Base-by-base conservation (phyloP, 257 asterid species). In the Solanum medicagineum region DNA sequence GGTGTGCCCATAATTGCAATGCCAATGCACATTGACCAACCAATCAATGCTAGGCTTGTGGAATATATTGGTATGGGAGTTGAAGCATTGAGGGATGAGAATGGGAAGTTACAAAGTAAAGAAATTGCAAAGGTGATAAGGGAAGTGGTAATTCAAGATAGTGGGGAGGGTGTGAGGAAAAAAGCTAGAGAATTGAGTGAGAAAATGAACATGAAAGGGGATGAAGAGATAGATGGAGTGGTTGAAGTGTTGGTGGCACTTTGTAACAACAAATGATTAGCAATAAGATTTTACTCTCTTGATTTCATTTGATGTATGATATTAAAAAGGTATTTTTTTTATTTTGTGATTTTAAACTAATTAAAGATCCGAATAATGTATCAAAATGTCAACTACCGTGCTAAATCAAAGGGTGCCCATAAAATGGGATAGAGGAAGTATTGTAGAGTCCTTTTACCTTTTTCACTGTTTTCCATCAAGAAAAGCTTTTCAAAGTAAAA, bases 191-290 rank as follows among this genome's bases (percentile, higher is more conserved):
- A n/a, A 1, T 56, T 89, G 85, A 87, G 92, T 53, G 85, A 85
- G 87, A 87, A 82, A 42, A 86, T 90, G 14, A 87, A 51, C 29
- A 75, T 60, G 7, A 83, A 90, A 24, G 93, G 87, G 1, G 92
- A 90, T 47, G 85, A 89, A 29, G 94, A 90, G 81, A 88, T 89
- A 10, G 93, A 91, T 32, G 86, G 80, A 6, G 90, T 89, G 20
- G 92, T 87, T 8, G 32, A 84, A 32, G 89, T 87, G 84, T n/a
- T 91, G 22, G 70, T 85, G 24, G 85, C 85, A 81, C 84, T 88
- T 57, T 88, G 90, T 55, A 22, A 16, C 6, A 55, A 80, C 15
- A 44, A 84, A 56, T 49, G 49, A 74, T 11, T n/a, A 49, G 24
- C 87, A 84, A 55, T 7, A n/a, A 11, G 86, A 16, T 20, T 24